These are phyloP conservation scores for Pseudoperonospora humuli DNA, from an alignment of 352 stramenopile genomes.

Conservation along the genomic window DNA sequence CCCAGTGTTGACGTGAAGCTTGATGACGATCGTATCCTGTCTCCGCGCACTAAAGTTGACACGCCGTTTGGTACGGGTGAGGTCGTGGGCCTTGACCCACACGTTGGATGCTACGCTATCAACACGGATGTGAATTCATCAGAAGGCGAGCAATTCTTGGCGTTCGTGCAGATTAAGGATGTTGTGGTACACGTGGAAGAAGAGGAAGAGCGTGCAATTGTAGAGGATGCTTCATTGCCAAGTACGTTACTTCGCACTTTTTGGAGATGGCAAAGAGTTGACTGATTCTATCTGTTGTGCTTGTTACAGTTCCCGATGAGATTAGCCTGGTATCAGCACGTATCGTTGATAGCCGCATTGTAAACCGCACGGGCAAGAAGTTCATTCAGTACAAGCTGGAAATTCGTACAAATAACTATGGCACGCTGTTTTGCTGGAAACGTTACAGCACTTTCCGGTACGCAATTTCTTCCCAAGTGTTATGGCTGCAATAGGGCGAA, in stretches of 20 bases:
- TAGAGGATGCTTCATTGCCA: slow-evolving; percentile 67
- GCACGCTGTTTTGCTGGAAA: slow-evolving; percentile 85
- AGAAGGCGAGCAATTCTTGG: slow-evolving; percentile 73
- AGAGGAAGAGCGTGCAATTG: slow-evolving; percentile 69
- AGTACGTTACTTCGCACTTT: slow-evolving; percentile 40
- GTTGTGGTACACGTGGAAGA: slow-evolving; percentile 61
- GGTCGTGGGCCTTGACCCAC: slow-evolving; percentile 74
- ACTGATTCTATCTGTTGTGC: slow-evolving; percentile 8
- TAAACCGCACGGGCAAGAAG: slow-evolving; percentile 79
- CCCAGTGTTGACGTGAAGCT: slow-evolving; percentile 63
- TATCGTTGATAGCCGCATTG: slow-evolving; percentile 79
- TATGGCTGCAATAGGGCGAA: background rate
- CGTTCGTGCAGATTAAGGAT: slow-evolving; percentile 79
- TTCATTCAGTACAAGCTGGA: slow-evolving; percentile 89
- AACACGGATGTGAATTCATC: slow-evolving; percentile 73
- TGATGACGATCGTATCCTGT: slow-evolving; percentile 81
- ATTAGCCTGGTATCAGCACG: slow-evolving; percentile 72
- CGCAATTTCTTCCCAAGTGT: slow-evolving; percentile 1
- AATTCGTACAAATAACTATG: slow-evolving; percentile 83
- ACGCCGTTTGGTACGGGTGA: slow-evolving; percentile 80
- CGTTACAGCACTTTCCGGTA: slow-evolving; percentile 86
- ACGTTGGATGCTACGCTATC: slow-evolving; percentile 85
- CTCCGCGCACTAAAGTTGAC: slow-evolving; percentile 74
- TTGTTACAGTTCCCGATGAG: slow-evolving; percentile 62
- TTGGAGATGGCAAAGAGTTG: slow-evolving; percentile 9